Base-by-base conservation (phyloP, 23 red algal species). In the Gracilaria gracilis region DNA sequence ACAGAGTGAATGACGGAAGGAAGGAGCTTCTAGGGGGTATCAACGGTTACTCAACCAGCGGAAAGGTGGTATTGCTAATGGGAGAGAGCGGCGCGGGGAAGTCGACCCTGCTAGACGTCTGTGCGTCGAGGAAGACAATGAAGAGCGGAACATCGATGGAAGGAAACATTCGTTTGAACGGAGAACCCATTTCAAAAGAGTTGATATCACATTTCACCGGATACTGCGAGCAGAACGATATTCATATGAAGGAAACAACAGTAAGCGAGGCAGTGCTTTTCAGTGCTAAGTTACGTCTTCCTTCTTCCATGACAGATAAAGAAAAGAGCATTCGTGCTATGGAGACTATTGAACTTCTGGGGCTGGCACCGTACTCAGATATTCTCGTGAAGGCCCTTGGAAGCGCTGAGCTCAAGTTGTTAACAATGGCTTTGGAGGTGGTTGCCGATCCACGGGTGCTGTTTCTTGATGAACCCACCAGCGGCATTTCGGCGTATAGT, bases 221-320 rank as follows among this genome's bases (percentile, higher is more conserved):
- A 25, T 98, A 98, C 72, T 94, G 95, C 15, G 96, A 98, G 66
- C 96, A 98, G 84, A 81, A 39, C 39, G 96, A 98, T 66, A 55
- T 98, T n/a, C 96, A 98, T 81, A 66, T 95, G n/a, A 33, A 66
- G 47, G 88, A 98, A 84, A 59, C 81, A 64, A 98, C 93, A 3
- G 93, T 98, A 25, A 0, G 79, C 16, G 96, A 98, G 71, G 93
- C 93, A 25, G 57, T 98, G 23, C 49, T 81, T 40, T 98, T 98
- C 81, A 92, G 93, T n/a, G 96, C 96, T 6, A 85, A 54, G 44
- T 81, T 95, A 14, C 87, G 96, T 3, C 73, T 96, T 33, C 93
- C 93, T 21, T 28, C 27, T 12, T 76, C 81, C 19, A 81, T 95
- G 23, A 25, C 84, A 15, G 69, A 83, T 19, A 83, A 85, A 44